phyloP scores from a whole-genome alignment of 306 rosid species.

The Lathyrus aphaca region DNA sequence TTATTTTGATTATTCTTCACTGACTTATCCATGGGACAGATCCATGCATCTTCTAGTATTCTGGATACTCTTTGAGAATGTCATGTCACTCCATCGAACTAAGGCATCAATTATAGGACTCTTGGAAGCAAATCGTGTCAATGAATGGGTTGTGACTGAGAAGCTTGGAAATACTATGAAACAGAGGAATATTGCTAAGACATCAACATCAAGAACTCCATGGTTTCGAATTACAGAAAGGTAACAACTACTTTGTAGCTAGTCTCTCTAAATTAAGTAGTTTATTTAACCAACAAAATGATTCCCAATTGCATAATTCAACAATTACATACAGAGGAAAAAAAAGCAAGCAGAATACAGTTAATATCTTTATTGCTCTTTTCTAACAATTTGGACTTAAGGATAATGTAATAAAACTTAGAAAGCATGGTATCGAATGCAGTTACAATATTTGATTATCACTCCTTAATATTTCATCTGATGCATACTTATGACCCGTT shows the following conservation, averaged over 20 bases:
- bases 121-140: conserved; percentile 58
- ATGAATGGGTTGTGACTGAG: conserved; percentile 68
- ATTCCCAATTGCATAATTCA: conserved; percentile 22
- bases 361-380: conserved; percentile 12
- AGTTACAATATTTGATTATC: conserved; percentile 23
- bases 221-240: conserved; percentile 43
- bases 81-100: conserved; percentile 64
- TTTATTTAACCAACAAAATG: conserved; percentile 28
- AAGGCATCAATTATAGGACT: conserved; percentile 62
- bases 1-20: conserved; percentile 24
- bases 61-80: conserved; percentile 71
- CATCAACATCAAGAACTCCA: conserved; percentile 43
- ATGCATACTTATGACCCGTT: conserved; percentile 24
- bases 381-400: conserved; percentile 15
- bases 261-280: conserved; percentile 32
- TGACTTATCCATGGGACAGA: conserved; percentile 41
- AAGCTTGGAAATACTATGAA: conserved; percentile 54
- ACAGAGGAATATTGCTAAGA: conserved; percentile 46
- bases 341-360: conserved; percentile 15
- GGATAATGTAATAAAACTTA: conserved; percentile 28
- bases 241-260: conserved; percentile 31
- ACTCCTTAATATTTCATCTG: conserved; percentile 20
- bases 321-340: neutral
- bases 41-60: conserved; percentile 54
- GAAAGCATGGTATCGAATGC: conserved; percentile 15